Evolutionary conservation across 257 asterid species (phyloP), one percentile per base, ranked within the genome.

Genomic region (Thymus quinquecostatus): DNA sequence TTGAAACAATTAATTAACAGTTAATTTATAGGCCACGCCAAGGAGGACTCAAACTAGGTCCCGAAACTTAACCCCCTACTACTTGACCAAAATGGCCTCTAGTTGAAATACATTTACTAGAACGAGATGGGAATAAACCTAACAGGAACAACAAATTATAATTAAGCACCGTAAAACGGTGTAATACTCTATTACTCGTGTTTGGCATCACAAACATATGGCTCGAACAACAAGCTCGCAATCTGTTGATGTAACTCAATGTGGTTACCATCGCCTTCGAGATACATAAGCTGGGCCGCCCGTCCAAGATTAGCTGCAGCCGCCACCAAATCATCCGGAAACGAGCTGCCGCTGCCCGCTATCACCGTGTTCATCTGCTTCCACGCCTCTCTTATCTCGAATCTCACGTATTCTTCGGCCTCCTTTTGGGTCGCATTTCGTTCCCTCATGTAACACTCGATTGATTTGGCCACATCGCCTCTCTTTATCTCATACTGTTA

Each of bases 381-480:
- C 89, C 91, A 56, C 38, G 21, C 38, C 62, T 56, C 62, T 11
- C 62, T 11, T 4, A 56, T 29, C 40, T 29, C 2, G 32, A 1
- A 13, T 51, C 32, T 77, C 14, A 78, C 64, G 4, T 68, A 51
- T 0, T 47, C 69, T 38, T 10, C 8, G 0, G 82, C 82, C 21
- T 47, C 82, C 11, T 81, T 76, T 49, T 55, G 71, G 2, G 66
- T 53, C 59, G 38, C 77, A 1, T 78, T 82, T 0, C 47, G 80
- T 62, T 86, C 84, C 3, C 78, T 84, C 88, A 83, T 86, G 74
- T 73, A 79, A 49, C 87, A 84, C 36, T 85, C 79, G 47, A 81
- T 14, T 34, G 79, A 64, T 51, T 76, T 80, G 4, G 82, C 74
- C 12, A 64, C 71, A 13, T 80, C 81, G 0, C 81, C 81, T 65